Percentiles rank a stretch among this genome's conserved stretches.
Evolutionary conservation across 1,139 yeast genomes (phyloP).

Genomic region (Pichia sp.): DNA sequence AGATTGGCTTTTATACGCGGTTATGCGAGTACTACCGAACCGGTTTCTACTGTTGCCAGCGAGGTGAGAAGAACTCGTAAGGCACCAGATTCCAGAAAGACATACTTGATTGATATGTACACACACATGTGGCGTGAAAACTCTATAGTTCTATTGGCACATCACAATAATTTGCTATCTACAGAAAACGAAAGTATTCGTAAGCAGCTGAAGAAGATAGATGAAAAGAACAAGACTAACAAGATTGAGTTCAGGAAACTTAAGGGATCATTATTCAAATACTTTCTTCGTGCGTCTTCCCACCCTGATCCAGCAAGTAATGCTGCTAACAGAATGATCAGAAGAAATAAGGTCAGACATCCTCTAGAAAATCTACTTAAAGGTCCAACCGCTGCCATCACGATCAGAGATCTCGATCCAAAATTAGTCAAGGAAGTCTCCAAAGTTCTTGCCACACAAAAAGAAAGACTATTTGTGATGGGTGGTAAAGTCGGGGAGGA

Average conservation of each 20-base stretch:
- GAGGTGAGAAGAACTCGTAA: constrained; percentile 45
- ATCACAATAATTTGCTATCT: constrained; percentile 76
- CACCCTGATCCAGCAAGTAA: constrained; percentile 73
- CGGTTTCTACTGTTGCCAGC: not conserved
- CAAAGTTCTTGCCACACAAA: constrained; percentile 56
- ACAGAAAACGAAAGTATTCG: constrained; percentile 64
- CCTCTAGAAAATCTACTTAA: constrained; percentile 65
- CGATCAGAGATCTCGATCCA: constrained; percentile 71
- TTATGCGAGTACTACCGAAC: constrained; percentile 13
- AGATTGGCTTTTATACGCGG: not conserved
- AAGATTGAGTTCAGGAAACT: constrained; percentile 51
- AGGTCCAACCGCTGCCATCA: constrained; percentile 86
- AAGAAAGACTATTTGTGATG: constrained; percentile 71
- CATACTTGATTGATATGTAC: constrained; percentile 77
- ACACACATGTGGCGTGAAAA: constrained; percentile 63
- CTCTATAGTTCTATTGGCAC: constrained; percentile 70
- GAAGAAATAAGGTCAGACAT: constrained; percentile 47
- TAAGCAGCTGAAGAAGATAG: constrained; percentile 55
- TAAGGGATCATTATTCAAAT: constrained; percentile 65
- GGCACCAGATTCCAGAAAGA: constrained; percentile 64
- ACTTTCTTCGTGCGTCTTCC: constrained; percentile 67
- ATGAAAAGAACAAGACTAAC: constrained; percentile 39
- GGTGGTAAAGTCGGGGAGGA: constrained; percentile 71
- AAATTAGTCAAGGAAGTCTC: constrained; percentile 55
- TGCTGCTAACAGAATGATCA: constrained; percentile 40